Conservation (phyloP, 1,284 basidiomycete genomes). For the Ganoderma leucocontextum region DNA sequence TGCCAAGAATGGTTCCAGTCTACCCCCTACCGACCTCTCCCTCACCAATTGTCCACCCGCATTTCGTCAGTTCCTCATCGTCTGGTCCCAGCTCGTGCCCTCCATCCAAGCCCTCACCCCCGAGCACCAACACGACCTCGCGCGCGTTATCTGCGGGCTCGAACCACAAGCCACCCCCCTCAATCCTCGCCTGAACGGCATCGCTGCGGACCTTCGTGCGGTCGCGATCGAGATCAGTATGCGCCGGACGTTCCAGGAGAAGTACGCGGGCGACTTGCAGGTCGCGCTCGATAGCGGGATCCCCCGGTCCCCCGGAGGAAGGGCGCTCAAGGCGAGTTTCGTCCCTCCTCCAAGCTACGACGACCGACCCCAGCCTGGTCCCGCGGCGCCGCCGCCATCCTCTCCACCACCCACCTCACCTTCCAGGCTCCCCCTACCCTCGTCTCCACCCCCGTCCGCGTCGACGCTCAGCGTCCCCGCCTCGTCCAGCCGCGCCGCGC, state of each 20-base stretch:
- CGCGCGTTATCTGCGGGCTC: constrained; percentile 77
- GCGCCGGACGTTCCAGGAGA: constrained; percentile 80
- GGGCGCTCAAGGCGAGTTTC: constrained; percentile 64
- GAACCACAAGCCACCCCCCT: constrained; percentile 51
- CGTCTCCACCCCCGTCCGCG: constrained; percentile 32
- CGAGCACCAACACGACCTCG: constrained; percentile 80
- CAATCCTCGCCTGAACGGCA: constrained; percentile 56
- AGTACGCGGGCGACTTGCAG: constrained; percentile 77
- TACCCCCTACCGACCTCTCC: constrained; percentile 56
- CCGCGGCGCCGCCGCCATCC: constrained; percentile 19
- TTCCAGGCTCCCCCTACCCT: constrained; percentile 27
- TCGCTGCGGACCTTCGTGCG: constrained; percentile 77
- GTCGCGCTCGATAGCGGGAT: constrained; percentile 74
- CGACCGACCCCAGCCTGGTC: constrained; percentile 24
- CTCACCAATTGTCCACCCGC: constrained; percentile 62
- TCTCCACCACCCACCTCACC: constrained; percentile 20
- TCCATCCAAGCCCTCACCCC: constrained; percentile 67
- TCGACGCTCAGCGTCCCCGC: constrained; percentile 40
- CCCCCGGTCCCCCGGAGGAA: constrained; percentile 33
- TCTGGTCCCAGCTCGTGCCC: constrained; percentile 76
- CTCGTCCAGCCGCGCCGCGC: constrained; percentile 28
- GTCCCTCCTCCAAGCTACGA: constrained; percentile 78
- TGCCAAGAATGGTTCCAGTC: constrained; percentile 38
- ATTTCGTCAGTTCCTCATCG: constrained; percentile 71
- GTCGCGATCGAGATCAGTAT: constrained; percentile 85